Evolutionary conservation across 163 green algal species (phyloP).

Genomic region (Coccomyxa subellipsoidea): DNA sequence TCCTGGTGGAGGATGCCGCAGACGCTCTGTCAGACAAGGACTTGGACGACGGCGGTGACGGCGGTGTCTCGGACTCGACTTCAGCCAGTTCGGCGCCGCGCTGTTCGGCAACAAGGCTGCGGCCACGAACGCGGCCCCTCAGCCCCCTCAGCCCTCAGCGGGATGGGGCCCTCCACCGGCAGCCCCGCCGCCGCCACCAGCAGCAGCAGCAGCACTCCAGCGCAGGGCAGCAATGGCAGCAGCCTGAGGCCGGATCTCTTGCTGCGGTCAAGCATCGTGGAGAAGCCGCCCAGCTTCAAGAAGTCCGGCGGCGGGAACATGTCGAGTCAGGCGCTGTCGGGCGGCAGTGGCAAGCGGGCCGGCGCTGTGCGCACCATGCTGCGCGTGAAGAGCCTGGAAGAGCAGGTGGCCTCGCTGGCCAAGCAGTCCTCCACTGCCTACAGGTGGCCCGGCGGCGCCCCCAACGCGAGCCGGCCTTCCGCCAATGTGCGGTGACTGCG

Average conservation of each 20-base stretch:
- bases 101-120: not conserved
- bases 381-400: not conserved
- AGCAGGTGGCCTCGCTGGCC: not conserved
- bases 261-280: not conserved
- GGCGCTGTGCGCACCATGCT: not conserved
- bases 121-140: not conserved
- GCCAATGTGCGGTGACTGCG: not conserved
- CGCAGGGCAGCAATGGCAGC: not conserved
- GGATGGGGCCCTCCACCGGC: not conserved
- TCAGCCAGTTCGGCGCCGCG: not conserved
- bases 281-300: slow-evolving; percentile 6
- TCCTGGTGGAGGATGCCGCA: not conserved
- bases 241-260: not conserved
- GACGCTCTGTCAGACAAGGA: not conserved
- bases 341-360: not conserved
- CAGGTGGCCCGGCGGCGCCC: not conserved
- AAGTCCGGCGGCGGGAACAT: not conserved
- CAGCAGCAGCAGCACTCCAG: not conserved
- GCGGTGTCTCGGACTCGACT: not conserved
- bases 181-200: too few species aligned
- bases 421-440: not conserved
- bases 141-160: not conserved
- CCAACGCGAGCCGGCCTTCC: not conserved
- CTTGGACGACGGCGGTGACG: not conserved
- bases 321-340: not conserved